A percentile compares a stretch with the other conserved stretches of the same genome.
Evolutionary conservation across 2,329 filamentous ascomycete genomes (phyloP).

Genomic region (Epichloe gansuensis): DNA sequence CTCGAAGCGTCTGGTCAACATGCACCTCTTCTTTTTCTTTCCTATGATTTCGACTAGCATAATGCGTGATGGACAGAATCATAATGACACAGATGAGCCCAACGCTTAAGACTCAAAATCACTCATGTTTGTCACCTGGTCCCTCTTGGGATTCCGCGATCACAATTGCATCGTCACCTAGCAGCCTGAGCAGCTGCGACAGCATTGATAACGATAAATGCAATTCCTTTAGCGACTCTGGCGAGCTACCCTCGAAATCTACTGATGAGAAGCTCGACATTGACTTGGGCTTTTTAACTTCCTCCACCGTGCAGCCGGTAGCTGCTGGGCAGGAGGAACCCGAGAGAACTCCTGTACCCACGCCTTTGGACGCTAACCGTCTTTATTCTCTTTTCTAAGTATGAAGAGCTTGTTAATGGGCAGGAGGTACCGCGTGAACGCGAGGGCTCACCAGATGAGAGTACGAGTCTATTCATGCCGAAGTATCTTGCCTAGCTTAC

Average conservation of each 20-base stretch:
- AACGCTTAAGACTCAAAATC: constrained; percentile 1
- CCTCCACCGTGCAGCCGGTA: not conserved
- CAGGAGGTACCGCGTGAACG: not conserved
- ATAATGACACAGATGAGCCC: not conserved
- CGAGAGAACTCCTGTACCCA: not conserved
- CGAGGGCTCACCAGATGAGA: not conserved
- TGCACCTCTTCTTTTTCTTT: too few relatives aligned
- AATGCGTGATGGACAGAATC: too few relatives aligned
- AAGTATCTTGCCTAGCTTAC: not conserved
- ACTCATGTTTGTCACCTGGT: not conserved
- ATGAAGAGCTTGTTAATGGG: not conserved
- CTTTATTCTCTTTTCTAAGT: too few relatives aligned
- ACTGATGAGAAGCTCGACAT: not conserved
- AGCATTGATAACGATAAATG: not conserved
- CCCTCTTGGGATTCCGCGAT: not conserved
- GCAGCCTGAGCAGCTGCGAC: constrained; percentile 1
- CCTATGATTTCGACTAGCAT: too few relatives aligned
- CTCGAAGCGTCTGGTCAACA: too few relatives aligned
- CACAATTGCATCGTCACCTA: not conserved
- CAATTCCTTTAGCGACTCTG: not conserved
- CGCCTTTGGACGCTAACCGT: not conserved
- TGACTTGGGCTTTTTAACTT: not conserved
- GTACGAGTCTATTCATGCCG: not conserved
- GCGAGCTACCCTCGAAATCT: not conserved
- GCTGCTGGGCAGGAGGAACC: not conserved